A percentile compares a stretch with the other conserved stretches of the same genome.
These are phyloP conservation scores for Penicillium desertorum DNA, from an alignment of 495 filamentous ascomycete species.

Conservation along the genomic window DNA sequence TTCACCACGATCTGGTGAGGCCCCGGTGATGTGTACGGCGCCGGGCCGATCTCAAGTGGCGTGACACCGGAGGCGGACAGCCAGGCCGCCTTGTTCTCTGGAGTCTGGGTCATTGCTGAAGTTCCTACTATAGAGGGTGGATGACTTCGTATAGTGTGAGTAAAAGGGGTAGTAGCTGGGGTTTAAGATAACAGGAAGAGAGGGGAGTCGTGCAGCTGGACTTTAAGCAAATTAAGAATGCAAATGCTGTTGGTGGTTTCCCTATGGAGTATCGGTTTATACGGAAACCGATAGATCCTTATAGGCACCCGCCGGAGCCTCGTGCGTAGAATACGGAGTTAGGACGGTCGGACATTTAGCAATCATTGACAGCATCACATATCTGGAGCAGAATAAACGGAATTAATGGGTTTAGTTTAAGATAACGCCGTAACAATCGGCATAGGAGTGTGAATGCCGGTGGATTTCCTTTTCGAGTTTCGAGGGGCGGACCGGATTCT, in stretches of 20 bases:
- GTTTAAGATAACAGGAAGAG: background rate
- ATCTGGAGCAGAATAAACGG: background rate
- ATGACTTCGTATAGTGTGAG: background rate
- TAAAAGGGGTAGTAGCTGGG: background rate
- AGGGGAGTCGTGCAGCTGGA: background rate
- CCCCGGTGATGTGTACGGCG: background rate
- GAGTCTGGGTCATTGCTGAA: background rate
- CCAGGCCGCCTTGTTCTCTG: background rate
- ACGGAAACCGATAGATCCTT: background rate
- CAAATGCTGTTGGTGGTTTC: background rate
- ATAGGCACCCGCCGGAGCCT: background rate
- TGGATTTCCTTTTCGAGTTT: background rate
- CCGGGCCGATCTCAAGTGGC: background rate
- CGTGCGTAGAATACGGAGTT: background rate
- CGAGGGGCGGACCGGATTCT: background rate
- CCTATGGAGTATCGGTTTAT: background rate
- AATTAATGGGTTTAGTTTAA: slow-evolving; percentile 1
- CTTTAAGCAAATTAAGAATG: background rate
- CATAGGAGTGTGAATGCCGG: background rate
- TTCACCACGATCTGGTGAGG: slow-evolving; percentile 24
- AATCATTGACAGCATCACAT: background rate
- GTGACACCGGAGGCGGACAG: background rate
- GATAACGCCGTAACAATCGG: background rate
- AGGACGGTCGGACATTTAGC: background rate
- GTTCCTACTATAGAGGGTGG: background rate